Evolutionary conservation across 2,329 filamentous ascomycete species (phyloP), one percentile per base, ranked within the genome.

Genomic region (Venturia pyrina): DNA sequence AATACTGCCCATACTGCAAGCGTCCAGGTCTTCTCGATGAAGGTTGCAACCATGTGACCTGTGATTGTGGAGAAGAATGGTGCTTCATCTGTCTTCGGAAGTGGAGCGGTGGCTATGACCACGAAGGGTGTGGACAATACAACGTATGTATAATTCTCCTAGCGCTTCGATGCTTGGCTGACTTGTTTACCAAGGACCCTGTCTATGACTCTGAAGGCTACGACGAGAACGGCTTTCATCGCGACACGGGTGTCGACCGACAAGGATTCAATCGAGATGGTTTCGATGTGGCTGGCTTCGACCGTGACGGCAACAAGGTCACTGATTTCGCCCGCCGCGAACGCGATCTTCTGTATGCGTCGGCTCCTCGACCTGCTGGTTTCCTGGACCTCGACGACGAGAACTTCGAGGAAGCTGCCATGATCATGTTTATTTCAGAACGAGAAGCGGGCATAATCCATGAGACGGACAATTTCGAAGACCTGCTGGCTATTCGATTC

Each of bases 1-100:
- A 75, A 57, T 66, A 70, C 43, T 75, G 74, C 64, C 70, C 68
- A 15, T 65, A 62, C 13, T 75, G 74, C 44, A 69, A 70, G 21
- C 66, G 66, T 0, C 70, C 66, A 0, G 69, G 75, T 5, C 73
- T 75, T 65, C 69, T 75, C 17, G 62, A 67, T 1, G 73, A 75
- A 50, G 74, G 73, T 1, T 75, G 73, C 57, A 75, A 75, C 28
- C 73, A 75, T 48, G 71, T 75, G 34, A 72, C 66, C 68, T 71
- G 67, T 64, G 67, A 67, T 10, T 75, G 74, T 40, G 73, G 72
- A 5, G 57, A 68, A 41, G 64, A 69, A 1, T 75, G 75, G 68
- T 75, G 74, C 69, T 75, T 75, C 59, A 53, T 75, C 59, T 75
- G 74, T 59, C 11, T 62, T 40, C 37, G 41, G 37, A 46, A 41